Evolutionary conservation across 805 yeast species (phyloP).

Genomic region (Martiniozyma abietophila): DNA sequence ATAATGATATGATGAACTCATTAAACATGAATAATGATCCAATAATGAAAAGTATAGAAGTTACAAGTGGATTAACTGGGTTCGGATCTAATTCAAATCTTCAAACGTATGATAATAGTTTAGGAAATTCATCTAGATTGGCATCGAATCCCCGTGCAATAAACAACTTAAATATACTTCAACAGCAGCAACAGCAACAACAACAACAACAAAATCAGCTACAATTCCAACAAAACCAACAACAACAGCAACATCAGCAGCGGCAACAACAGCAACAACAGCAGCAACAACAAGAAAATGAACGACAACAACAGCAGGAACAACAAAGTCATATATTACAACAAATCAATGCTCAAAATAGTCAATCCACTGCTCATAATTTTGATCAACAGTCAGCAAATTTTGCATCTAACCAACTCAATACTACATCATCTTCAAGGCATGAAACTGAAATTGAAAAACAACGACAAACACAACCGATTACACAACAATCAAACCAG

Average conservation of each 20-base stretch:
- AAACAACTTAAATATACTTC: too few relatives aligned
- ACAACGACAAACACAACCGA: constrained; percentile 5
- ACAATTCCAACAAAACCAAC: constrained; percentile 8
- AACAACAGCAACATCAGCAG: constrained; percentile 6
- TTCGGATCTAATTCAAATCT: background rate
- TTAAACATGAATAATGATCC: constrained; percentile 30
- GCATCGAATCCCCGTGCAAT: too few relatives aligned
- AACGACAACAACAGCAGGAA: constrained; percentile 6
- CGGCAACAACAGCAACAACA: constrained; percentile 6
- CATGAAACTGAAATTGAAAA: background rate
- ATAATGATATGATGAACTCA: constrained; percentile 54
- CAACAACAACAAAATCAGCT: constrained; percentile 1
- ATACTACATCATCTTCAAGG: too few relatives aligned
- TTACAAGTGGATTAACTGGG: constrained; percentile 12
- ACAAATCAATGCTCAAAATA: too few relatives aligned
- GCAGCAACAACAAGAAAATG: constrained; percentile 4
- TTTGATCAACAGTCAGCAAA: too few relatives aligned
- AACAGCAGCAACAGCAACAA: constrained; percentile 5
- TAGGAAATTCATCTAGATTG: background rate
- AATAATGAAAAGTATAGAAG: constrained; percentile 27
- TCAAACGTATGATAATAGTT: background rate
- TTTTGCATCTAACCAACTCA: too few relatives aligned
- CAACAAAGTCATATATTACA: constrained; percentile 3
- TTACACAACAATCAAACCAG: constrained; percentile 8
- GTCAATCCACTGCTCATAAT: too few relatives aligned